Evolutionary conservation across 106 monocot genomes (phyloP), one percentile per base, ranked within the genome.

Genomic region (Dactylorhiza incarnata): DNA sequence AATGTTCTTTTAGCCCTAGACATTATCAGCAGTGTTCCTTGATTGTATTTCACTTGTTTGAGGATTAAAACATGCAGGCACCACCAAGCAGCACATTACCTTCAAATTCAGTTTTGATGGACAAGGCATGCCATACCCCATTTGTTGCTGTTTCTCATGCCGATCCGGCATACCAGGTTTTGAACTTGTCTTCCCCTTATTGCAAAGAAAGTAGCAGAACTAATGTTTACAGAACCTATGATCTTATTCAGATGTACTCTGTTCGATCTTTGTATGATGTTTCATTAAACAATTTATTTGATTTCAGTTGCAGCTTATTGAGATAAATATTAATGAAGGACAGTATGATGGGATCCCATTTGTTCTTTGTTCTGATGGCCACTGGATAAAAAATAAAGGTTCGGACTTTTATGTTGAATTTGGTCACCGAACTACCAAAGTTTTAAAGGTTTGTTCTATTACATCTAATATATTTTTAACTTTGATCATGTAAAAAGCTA

Each of bases 371-470:
- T 79, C 88, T 75, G 89, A 78, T 79, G 92, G 49, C 45, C 68
- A 71, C 49, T 99, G 97, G 97, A 94, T 99, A 55, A 99, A 94
- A 48, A 85, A 99, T 80, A 84, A 81, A 66, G 94, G 80, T 68
- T 91, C 84, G 24, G 91, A 99, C 80, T 99, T 99, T 66, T 89
- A 89, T 76, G 26, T 99, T 68, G 87, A 91, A 68, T 87, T 97
- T 44, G 76, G 62, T 46, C 22, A 22, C 49, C 63, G 45, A 69
- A 68, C 25, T 78, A 75, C 14, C 20, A 84, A 86, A 77, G 82
- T 7, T 0, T 77, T 16, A 54, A 89, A 87, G 87, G 89, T 89
- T 55, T 59, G 15, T 51, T 45, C 54, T 0, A 24, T 45, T 83
- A 67, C 2, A 20, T 45, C 26, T 65, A 65, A 69, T 78, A 43